Conservation (phyloP, 139 green algal species). For the Chlorella sp. region DNA sequence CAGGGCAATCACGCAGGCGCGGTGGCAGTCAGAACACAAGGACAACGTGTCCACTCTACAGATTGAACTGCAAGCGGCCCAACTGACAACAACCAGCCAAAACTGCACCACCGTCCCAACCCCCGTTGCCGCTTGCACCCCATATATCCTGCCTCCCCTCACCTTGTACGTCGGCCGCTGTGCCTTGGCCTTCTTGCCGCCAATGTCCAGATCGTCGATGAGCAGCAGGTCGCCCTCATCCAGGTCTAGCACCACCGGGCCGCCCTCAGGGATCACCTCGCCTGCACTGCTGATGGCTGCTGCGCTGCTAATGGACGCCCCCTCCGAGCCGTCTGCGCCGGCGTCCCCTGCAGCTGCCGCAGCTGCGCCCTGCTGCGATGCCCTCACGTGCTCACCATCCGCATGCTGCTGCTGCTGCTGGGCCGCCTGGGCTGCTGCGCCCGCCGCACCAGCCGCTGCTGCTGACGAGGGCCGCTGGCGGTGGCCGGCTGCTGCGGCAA, state of each 20-base stretch:
- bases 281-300: neutral
- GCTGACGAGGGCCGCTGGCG: neutral
- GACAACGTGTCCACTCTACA: neutral
- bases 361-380: neutral
- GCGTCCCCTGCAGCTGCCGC: neutral
- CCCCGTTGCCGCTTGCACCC: too few relatives aligned
- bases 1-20: neutral
- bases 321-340: neutral
- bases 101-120: neutral
- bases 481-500: neutral
- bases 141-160: neutral
- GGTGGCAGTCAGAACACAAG: neutral
- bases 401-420: neutral
- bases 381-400: too few relatives aligned
- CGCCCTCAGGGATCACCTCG: neutral
- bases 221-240: constrained; percentile 1
- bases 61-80: neutral
- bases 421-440: neutral
- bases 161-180: constrained; percentile 20
- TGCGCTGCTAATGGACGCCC: neutral
- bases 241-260: neutral
- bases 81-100: too few relatives aligned
- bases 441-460: neutral
- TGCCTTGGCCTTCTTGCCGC: neutral
- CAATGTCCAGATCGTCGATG: constrained; percentile 19